Conservation (phyloP, 129 eudicot genomes). For the Scalesia atractyloides region DNA sequence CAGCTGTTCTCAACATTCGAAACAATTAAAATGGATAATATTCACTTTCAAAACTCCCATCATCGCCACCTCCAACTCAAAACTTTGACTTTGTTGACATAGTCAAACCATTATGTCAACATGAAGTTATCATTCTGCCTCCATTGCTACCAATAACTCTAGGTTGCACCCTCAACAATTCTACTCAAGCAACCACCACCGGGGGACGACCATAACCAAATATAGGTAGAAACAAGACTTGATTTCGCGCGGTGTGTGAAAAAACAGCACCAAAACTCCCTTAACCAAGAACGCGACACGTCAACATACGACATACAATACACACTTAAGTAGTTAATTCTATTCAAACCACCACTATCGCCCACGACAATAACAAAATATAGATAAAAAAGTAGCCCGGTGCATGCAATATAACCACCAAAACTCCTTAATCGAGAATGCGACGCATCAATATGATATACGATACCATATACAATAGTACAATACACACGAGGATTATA, state of each 20-base stretch:
- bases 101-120: conserved; percentile 32
- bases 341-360: too few relatives aligned
- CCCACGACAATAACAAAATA: too few relatives aligned
- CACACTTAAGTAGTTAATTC: not conserved
- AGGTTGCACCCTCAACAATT: not conserved
- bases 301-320: not conserved
- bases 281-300: not conserved
- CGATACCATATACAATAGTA: not conserved
- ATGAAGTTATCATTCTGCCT: conserved; percentile 12
- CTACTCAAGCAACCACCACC: not conserved
- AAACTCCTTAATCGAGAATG: not conserved
- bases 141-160: not conserved
- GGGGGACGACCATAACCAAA: not conserved
- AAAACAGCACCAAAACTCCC: not conserved
- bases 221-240: not conserved
- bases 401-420: not conserved
- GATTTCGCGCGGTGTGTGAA: too few relatives aligned
- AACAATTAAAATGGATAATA: conserved; percentile 22
- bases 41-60: conserved; percentile 29
- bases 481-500: not conserved
- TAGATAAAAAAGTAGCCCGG: too few relatives aligned
- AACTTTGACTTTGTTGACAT: conserved; percentile 21
- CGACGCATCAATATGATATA: not conserved
- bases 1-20: conserved; percentile 36
- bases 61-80: conserved; percentile 20